Evolutionary conservation across 495 filamentous ascomycete genomes (phyloP).

Genomic region (Hypoxylon perforatum): DNA sequence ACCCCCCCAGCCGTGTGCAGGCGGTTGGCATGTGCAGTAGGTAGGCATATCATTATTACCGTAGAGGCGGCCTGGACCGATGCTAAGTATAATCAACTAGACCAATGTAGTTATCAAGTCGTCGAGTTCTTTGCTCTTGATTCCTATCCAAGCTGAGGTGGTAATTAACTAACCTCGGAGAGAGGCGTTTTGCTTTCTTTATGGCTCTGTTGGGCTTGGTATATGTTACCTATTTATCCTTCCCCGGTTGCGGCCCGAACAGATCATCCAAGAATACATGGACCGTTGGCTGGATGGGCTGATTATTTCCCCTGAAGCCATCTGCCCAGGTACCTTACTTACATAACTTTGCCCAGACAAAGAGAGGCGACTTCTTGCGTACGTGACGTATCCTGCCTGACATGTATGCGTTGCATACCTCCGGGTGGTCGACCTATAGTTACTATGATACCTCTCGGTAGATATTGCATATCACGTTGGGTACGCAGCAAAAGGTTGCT

Average conservation of each 20-base stretch:
- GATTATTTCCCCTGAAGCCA: not conserved
- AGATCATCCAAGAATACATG: constrained; percentile 7
- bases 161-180: not conserved
- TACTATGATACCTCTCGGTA: constrained; percentile 32
- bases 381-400: constrained; percentile 8
- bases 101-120: too few species aligned
- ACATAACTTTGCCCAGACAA: too few species aligned
- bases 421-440: not conserved
- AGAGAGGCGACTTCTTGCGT: not conserved
- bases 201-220: constrained; percentile 5
- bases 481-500: constrained; percentile 18
- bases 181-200: too few species aligned
- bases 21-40: constrained; percentile 14
- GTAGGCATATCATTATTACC: not conserved
- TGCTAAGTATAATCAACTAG: not conserved
- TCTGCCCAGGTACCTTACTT: too few species aligned
- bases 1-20: constrained; percentile 5
- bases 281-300: not conserved
- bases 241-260: constrained; percentile 13
- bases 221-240: constrained; percentile 18
- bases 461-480: constrained; percentile 28
- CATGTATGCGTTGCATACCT: constrained; percentile 20
- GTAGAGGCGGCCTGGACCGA: not conserved
- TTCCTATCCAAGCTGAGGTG: not conserved
- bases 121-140: not conserved